phyloP scores from a whole-genome alignment of 2,329 filamentous ascomycete species.

The Claviceps sorghi region DNA sequence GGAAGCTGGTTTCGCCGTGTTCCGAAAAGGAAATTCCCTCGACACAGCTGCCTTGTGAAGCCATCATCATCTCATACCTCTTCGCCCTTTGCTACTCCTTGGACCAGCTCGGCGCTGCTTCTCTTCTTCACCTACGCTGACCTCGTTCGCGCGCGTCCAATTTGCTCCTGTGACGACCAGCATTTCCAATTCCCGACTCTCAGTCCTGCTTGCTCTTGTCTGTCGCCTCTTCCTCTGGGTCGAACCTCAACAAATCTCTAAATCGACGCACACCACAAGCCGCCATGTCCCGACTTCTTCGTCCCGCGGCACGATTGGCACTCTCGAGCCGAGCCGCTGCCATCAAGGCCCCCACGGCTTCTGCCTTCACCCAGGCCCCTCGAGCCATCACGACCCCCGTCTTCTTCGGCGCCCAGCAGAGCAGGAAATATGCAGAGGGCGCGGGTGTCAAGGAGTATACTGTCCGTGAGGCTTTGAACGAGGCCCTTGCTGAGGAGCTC shows the following conservation, averaged over 20 bases:
- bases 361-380: constrained; percentile 20
- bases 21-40: constrained; percentile 11
- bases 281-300: constrained; percentile 37
- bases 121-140: background rate
- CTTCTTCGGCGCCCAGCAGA: constrained; percentile 29
- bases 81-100: constrained; percentile 1
- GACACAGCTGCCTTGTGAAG: constrained; percentile 3
- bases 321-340: constrained; percentile 25
- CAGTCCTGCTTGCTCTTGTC: constrained; percentile 1
- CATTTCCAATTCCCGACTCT: constrained; percentile 8
- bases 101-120: background rate
- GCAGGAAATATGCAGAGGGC: constrained; percentile 40
- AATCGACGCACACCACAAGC: constrained; percentile 4
- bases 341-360: constrained; percentile 19
- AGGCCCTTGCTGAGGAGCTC: constrained; percentile 94
- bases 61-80: constrained; percentile 4
- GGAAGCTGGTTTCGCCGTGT: constrained; percentile 8
- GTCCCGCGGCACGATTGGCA: constrained; percentile 34
- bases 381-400: constrained; percentile 21
- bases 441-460: constrained; percentile 77
- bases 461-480: constrained; percentile 92
- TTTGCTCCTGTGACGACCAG: constrained; percentile 4
- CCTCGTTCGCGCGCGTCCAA: background rate
- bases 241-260: constrained; percentile 6
- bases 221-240: background rate